These are phyloP conservation scores for Lentinula edodes DNA, from an alignment of 768 basidiomycete species.

Conservation along the genomic window DNA sequence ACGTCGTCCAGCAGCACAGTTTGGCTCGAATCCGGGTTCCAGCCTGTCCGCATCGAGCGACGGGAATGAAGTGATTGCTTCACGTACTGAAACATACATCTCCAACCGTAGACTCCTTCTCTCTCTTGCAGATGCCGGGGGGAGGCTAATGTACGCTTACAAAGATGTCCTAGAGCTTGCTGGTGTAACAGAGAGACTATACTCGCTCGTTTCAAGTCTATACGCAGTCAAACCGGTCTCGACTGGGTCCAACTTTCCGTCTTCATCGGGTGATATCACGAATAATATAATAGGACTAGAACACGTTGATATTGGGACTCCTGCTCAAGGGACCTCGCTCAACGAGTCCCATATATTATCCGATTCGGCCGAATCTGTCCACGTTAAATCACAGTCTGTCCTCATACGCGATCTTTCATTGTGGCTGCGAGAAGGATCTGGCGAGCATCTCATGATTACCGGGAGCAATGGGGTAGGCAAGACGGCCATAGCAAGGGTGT, in stretches of 20 bases:
- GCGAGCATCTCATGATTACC: constrained; percentile 91
- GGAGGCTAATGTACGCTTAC: constrained; percentile 93
- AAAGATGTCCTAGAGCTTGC: constrained; percentile 95
- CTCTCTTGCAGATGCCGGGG: constrained; percentile 95
- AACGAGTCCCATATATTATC: neutral
- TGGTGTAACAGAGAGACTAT: constrained; percentile 86
- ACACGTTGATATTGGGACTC: constrained; percentile 70
- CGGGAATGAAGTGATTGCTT: constrained; percentile 1
- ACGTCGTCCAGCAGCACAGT: constrained; percentile 22
- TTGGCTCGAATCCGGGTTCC: neutral
- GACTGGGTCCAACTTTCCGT: constrained; percentile 35
- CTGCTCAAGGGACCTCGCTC: constrained; percentile 15
- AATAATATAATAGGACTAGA: constrained; percentile 52
- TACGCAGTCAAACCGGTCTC: constrained; percentile 67
- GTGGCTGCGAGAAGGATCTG: constrained; percentile 39
- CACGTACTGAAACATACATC: constrained; percentile 64
- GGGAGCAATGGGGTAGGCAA: constrained; percentile 93
- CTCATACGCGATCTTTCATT: constrained; percentile 72
- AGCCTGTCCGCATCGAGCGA: neutral
- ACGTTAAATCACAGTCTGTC: constrained; percentile 23
- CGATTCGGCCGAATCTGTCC: constrained; percentile 13
- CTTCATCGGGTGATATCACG: constrained; percentile 14
- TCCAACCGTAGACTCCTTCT: constrained; percentile 87
- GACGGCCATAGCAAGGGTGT: constrained; percentile 80
- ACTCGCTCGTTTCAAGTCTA: constrained; percentile 64